These are phyloP conservation scores for Echeveria elegans DNA, from an alignment of 164 flowering plant species.

Conservation along the genomic window DNA sequence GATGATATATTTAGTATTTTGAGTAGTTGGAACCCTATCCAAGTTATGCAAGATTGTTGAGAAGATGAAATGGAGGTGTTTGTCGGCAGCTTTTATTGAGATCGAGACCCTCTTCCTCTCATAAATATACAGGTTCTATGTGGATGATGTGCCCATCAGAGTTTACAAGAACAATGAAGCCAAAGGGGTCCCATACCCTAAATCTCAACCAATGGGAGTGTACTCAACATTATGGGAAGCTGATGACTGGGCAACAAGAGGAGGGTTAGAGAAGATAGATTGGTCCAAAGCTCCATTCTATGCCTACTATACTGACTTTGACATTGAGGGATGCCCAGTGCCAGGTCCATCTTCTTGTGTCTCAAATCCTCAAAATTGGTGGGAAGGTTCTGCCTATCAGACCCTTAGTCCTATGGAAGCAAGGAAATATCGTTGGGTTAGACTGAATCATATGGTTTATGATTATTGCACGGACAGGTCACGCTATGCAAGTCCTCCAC, in stretches of 20 bases:
- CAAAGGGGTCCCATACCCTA: constrained; percentile 63
- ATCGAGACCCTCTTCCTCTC: background rate
- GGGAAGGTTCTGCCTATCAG: constrained; percentile 63
- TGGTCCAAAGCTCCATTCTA: constrained; percentile 88
- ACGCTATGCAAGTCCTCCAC: constrained; percentile 57
- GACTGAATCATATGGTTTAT: constrained; percentile 74
- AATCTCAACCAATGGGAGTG: constrained; percentile 75
- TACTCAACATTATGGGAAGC: constrained; percentile 94
- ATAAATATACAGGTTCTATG: constrained; percentile 40
- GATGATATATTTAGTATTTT: too few species aligned
- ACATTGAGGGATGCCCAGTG: constrained; percentile 76
- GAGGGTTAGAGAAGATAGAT: constrained; percentile 84
- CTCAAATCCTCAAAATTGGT: constrained; percentile 58
- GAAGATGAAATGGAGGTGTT: background rate
- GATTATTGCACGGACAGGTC: constrained; percentile 83
- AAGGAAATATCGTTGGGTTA: constrained; percentile 64
- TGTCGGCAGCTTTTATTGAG: background rate
- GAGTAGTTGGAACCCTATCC: constrained; percentile 1
- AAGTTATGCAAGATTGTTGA: background rate
- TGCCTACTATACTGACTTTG: constrained; percentile 83
- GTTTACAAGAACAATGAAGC: constrained; percentile 83
- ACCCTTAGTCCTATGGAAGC: constrained; percentile 39
- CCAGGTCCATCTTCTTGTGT: constrained; percentile 70
- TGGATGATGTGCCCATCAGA: constrained; percentile 75
- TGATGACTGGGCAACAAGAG: constrained; percentile 96